A percentile compares a stretch with the other conserved stretches of the same genome.
These are phyloP conservation scores for Coemansia sp. DNA, from an alignment of 192 early-diverging fungal genomes.

Conservation along the genomic window DNA sequence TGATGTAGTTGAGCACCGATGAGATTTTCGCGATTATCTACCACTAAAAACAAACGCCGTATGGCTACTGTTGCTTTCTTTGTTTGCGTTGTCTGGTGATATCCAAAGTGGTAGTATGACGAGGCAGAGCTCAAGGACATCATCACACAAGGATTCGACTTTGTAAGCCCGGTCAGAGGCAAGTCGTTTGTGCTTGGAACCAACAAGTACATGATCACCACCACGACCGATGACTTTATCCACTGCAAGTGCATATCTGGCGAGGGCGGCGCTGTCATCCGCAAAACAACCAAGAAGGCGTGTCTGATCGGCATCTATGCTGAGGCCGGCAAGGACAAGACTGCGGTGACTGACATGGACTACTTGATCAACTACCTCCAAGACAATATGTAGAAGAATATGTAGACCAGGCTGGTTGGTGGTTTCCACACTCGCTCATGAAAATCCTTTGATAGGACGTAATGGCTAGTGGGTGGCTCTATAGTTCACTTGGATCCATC, in stretches of 20 bases:
- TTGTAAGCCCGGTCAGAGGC: constrained; percentile 2
- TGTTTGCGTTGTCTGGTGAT: background rate
- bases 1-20: no score
- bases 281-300: constrained; percentile 3
- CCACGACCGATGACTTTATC: constrained; percentile 65
- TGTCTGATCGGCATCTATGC: constrained; percentile 8
- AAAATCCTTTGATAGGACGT: no score
- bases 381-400: constrained; percentile 8
- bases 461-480: no score
- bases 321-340: constrained; percentile 12
- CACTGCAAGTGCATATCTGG: constrained; percentile 75
- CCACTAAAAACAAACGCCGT: background rate
- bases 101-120: background rate
- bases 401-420: constrained; percentile 1
- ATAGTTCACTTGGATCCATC: no score
- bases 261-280: constrained; percentile 21
- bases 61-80: background rate
- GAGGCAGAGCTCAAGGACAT: constrained; percentile 11
- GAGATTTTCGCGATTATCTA: no score
- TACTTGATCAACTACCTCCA: constrained; percentile 5
- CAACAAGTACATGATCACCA: constrained; percentile 73
- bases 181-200: background rate
- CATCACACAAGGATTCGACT: constrained; percentile 58
- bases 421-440: no score
- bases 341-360: background rate